Evolutionary conservation across 805 yeast species (phyloP).

Genomic region (Yamadazyma ubonensis): DNA sequence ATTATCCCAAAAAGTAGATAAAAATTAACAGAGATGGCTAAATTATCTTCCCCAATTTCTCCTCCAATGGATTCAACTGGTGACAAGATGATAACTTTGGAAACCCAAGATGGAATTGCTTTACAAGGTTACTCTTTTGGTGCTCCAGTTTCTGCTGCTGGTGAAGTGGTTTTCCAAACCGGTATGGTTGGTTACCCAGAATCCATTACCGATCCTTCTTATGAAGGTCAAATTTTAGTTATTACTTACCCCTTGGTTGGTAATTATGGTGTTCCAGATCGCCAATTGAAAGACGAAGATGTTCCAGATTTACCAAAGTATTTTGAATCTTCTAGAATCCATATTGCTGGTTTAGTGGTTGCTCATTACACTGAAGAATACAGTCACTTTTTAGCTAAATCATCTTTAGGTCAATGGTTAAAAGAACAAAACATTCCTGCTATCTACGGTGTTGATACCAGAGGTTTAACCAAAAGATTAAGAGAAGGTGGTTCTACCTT

Average conservation of each 20-base stretch:
- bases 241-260: slow-evolving; percentile 97
- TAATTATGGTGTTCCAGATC: slow-evolving; percentile 98
- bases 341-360: slow-evolving; percentile 94
- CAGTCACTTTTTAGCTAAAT: slow-evolving; percentile 89
- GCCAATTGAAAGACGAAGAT: slow-evolving; percentile 59
- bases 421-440: slow-evolving; percentile 92
- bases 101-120: slow-evolving; percentile 80
- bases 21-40: slow-evolving; percentile 11
- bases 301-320: slow-evolving; percentile 79
- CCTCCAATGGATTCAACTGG: slow-evolving; percentile 86
- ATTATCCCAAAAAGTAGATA: slow-evolving; percentile 3
- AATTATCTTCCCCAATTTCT: slow-evolving; percentile 70
- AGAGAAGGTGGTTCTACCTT: slow-evolving; percentile 91
- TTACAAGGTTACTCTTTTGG: slow-evolving; percentile 97
- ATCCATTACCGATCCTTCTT: slow-evolving; percentile 96
- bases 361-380: slow-evolving; percentile 96
- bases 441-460: slow-evolving; percentile 95
- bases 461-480: slow-evolving; percentile 88
- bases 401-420: slow-evolving; percentile 92
- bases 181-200: slow-evolving; percentile 99
- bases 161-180: slow-evolving; percentile 98
- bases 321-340: slow-evolving; percentile 90
- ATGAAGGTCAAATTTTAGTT: slow-evolving; percentile 95
- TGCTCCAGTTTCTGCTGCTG: slow-evolving; percentile 84
- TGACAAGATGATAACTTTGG: slow-evolving; percentile 82